A percentile compares a stretch with the other conserved stretches of the same genome.
Conservation (phyloP, 1,284 basidiomycete species). For the Trichosporon sp. region DNA sequence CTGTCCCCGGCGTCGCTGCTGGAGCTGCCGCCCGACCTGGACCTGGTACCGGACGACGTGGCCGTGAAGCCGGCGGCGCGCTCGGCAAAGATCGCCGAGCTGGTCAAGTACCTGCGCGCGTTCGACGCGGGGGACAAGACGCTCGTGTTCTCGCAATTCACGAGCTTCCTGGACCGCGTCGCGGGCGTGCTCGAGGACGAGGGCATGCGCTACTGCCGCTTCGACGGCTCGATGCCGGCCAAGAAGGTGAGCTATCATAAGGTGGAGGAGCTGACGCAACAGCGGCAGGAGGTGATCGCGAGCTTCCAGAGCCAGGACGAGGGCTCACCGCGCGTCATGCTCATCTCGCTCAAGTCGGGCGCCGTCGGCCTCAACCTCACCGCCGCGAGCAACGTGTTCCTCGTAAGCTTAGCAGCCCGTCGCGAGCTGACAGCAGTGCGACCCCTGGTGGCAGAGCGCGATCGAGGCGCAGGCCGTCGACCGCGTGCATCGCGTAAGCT, state of each 20-base stretch:
- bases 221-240: conserved; percentile 76
- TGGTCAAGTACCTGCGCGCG: conserved; percentile 65
- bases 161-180: conserved; percentile 74
- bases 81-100: conserved; percentile 77
- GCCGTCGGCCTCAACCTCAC: conserved; percentile 83
- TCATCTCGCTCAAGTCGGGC: conserved; percentile 72
- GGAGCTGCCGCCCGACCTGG: conserved; percentile 58
- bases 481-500: conserved; percentile 60
- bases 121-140: conserved; percentile 69
- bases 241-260: conserved; percentile 49
- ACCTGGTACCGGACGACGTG: conserved; percentile 20
- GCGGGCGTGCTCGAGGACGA: conserved; percentile 62
- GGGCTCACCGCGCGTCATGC: conserved; percentile 67
- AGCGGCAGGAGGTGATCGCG: conserved; percentile 70
- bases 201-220: conserved; percentile 68
- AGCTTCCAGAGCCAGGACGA: conserved; percentile 54
- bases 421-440: conserved; percentile 49
- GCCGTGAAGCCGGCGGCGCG: conserved; percentile 43
- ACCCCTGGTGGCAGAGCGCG: conserved; percentile 71
- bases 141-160: conserved; percentile 80
- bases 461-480: conserved; percentile 87
- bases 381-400: conserved; percentile 80
- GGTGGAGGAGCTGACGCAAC: neutral
- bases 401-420: conserved; percentile 56
- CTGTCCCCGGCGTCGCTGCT: conserved; percentile 61